A percentile compares a stretch with the other conserved stretches of the same genome.
phyloP scores from a whole-genome alignment of 2,329 filamentous ascomycete species.

The Myrmaecium sp. region DNA sequence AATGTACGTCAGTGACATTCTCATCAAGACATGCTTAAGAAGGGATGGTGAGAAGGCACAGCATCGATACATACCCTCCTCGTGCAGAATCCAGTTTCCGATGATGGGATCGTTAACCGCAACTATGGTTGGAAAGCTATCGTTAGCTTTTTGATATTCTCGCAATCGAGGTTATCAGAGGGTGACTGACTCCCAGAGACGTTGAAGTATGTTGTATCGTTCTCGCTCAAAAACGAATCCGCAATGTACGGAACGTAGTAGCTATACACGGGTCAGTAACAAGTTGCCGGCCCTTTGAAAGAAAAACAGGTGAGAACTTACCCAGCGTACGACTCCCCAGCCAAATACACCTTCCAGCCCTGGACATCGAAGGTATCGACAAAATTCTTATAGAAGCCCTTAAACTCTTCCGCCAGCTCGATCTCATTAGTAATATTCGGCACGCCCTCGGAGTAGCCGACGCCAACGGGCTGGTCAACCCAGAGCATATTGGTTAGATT shows the following conservation, averaged over 20 bases:
- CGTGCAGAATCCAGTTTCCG: slow-evolving; percentile 28
- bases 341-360: slow-evolving; percentile 30
- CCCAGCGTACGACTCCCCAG: slow-evolving; percentile 13
- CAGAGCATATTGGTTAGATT: slow-evolving; percentile 10
- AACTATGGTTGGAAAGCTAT: too few species aligned
- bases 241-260: slow-evolving; percentile 19
- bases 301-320: slow-evolving; percentile 8
- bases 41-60: too few species aligned
- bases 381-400: slow-evolving; percentile 33
- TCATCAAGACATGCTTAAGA: too few species aligned
- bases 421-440: slow-evolving; percentile 21
- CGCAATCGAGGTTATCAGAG: too few species aligned
- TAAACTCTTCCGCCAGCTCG: slow-evolving; percentile 24
- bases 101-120: slow-evolving; percentile 32
- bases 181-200: too few species aligned
- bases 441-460: slow-evolving; percentile 17
- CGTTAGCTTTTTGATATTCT: too few species aligned
- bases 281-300: slow-evolving; percentile 7
- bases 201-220: slow-evolving; percentile 15
- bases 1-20: too few species aligned
- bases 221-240: slow-evolving; percentile 10
- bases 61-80: too few species aligned
- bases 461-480: slow-evolving; percentile 14
- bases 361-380: slow-evolving; percentile 32
- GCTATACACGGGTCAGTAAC: slow-evolving; percentile 5